Evolutionary conservation across 371 early-diverging fungal species (phyloP).

Genomic region (Actinomortierella wolfii): DNA sequence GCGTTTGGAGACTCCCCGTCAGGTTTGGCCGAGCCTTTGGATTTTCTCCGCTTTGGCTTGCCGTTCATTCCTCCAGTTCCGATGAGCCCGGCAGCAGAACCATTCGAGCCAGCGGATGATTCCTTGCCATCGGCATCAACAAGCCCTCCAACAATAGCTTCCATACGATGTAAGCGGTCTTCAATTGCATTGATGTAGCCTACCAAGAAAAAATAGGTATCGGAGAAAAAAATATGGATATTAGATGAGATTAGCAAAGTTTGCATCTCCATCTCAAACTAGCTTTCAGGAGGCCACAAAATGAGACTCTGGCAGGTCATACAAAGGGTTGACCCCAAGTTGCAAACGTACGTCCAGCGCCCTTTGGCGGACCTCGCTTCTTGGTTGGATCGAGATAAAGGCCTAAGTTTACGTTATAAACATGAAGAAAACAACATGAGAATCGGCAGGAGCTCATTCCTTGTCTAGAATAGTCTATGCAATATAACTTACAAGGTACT

Average conservation of each 20-base stretch:
- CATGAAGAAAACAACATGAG: background rate
- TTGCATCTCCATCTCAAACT: no score
- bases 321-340: background rate
- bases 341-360: constrained; percentile 40
- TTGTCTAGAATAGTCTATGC: background rate
- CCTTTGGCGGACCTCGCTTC: constrained; percentile 45
- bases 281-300: no score
- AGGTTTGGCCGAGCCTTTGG: constrained; percentile 6
- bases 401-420: constrained; percentile 10
- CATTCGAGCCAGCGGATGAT: no score
- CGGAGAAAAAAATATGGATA: background rate
- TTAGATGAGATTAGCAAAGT: no score
- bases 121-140: constrained; percentile 10
- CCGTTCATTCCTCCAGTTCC: no score
- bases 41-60: constrained; percentile 27
- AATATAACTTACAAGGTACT: constrained; percentile 24
- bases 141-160: constrained; percentile 54
- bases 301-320: no score
- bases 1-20: no score
- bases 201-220: no score
- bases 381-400: constrained; percentile 42
- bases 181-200: constrained; percentile 80
- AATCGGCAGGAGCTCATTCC: background rate
- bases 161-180: constrained; percentile 64
- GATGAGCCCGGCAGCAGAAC: no score